Base-by-base conservation (phyloP, 345 rosid genomes). In the Moricandia arvensis region DNA sequence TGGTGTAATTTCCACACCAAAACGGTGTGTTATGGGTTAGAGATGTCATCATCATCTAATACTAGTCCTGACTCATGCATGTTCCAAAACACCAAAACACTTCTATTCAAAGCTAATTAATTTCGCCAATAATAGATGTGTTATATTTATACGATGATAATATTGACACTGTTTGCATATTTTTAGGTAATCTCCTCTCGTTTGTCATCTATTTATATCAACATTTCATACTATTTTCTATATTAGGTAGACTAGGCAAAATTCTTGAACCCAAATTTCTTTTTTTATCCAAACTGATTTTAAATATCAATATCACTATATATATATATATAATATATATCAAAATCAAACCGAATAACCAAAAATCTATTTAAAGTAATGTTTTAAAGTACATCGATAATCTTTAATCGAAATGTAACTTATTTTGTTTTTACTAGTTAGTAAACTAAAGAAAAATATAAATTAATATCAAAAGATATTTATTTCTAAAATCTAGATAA, bases 11-110 rank as follows among this genome's bases (percentile, higher is more conserved):
- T n/a, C n/a, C n/a, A n/a, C n/a, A n/a, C n/a, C n/a, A n/a, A n/a
- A n/a, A n/a, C n/a, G n/a, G n/a, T n/a, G n/a, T n/a, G n/a, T n/a
- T n/a, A n/a, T n/a, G n/a, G n/a, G n/a, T n/a, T n/a, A n/a, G n/a
- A n/a, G n/a, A n/a, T n/a, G n/a, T 63, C 69, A 37, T 43, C 59
- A 67, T 51, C 74, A 16, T 68, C 79, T 58, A 69, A 51, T 62
- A 63, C n/a, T 15, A 37, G 59, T 8, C 80, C 51, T 62, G 63
- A 60, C 61, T 68, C 63, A 60, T 61, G 31, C 45, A 31, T 69
- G n/a, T 69, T 58, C 24, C 26, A 7, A 15, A 10, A 68, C 47
- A 64, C 30, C 0, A 45, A 45, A 45, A 63, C 16, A 63, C 33
- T 63, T 54, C 51, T 18, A 10, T 66, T 66, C 55, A 47, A 74